These are phyloP conservation scores for Colletotrichum camelliae DNA, from an alignment of 2,329 filamentous ascomycete species.

Conservation along the genomic window DNA sequence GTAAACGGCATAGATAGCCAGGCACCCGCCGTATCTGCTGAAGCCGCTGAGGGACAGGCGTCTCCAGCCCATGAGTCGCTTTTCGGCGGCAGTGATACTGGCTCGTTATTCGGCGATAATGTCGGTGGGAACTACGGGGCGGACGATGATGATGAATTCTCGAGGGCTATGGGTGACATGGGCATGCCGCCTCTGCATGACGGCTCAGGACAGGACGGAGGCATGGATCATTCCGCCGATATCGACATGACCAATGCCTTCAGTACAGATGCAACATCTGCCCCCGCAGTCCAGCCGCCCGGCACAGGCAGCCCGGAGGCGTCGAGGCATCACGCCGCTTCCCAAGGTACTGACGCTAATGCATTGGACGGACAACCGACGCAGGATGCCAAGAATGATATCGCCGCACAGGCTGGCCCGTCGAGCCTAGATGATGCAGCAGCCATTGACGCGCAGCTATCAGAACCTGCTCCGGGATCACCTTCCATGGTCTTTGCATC, in stretches of 20 bases:
- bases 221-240: slow-evolving; percentile 43
- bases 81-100: slow-evolving; percentile 79
- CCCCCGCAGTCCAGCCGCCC: slow-evolving; percentile 30
- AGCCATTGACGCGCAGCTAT: not conserved
- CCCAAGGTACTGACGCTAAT: not conserved
- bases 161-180: slow-evolving; percentile 68
- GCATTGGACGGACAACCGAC: not conserved
- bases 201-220: slow-evolving; percentile 43
- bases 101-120: slow-evolving; percentile 87
- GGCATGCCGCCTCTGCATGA: slow-evolving; percentile 36
- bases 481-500: slow-evolving; percentile 44
- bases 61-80: slow-evolving; percentile 79
- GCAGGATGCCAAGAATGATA: not conserved
- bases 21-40: slow-evolving; percentile 33
- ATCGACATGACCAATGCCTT: slow-evolving; percentile 44
- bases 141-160: slow-evolving; percentile 86
- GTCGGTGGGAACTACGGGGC: slow-evolving; percentile 60
- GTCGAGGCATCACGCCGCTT: not conserved
- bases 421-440: not conserved
- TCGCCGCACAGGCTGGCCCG: not conserved
- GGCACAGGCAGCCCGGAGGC: slow-evolving; percentile 5
- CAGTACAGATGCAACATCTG: slow-evolving; percentile 30
- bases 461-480: slow-evolving; percentile 30
- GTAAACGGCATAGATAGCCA: not conserved
- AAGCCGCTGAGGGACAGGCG: slow-evolving; percentile 64